Percentiles rank a stretch among this genome's conserved stretches.
These are phyloP conservation scores for Penicillium sp. DNA, from an alignment of 2,329 filamentous ascomycete genomes.

Conservation along the genomic window DNA sequence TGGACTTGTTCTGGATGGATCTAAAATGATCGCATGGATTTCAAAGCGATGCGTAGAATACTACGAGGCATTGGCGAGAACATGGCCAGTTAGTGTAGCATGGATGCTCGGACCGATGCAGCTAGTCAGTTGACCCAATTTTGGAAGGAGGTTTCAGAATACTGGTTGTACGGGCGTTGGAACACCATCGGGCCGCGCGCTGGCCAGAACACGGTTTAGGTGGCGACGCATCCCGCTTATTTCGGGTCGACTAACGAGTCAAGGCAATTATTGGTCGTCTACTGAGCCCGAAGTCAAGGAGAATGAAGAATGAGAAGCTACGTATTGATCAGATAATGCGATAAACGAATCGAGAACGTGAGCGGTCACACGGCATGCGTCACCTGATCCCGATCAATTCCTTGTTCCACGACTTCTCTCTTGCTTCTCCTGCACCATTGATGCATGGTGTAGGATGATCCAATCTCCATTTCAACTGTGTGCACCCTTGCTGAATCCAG, in stretches of 20 bases:
- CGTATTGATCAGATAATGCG: neutral
- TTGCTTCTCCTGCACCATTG: slow-evolving; percentile 2
- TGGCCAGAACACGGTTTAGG: slow-evolving; percentile 3
- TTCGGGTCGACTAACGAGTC: neutral
- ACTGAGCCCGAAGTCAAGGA: neutral
- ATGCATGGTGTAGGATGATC: slow-evolving; percentile 10
- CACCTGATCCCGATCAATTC: slow-evolving; percentile 9
- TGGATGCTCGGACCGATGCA: slow-evolving; percentile 23
- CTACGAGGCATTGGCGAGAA: neutral
- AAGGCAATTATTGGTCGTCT: neutral
- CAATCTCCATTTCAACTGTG: slow-evolving; percentile 16
- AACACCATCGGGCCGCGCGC: slow-evolving; percentile 10
- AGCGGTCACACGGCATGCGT: neutral
- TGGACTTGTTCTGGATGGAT: neutral
- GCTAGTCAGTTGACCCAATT: slow-evolving; percentile 12
- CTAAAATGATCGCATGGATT: neutral
- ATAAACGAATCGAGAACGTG: neutral
- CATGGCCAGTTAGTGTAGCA: slow-evolving; percentile 9
- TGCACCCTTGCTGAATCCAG: slow-evolving; percentile 8
- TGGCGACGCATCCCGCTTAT: neutral
- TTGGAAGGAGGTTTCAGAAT: slow-evolving; percentile 7
- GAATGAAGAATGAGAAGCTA: neutral
- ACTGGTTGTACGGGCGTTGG: neutral
- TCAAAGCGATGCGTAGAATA: neutral
- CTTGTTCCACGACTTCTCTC: slow-evolving; percentile 10